Percentiles rank a stretch among this genome's conserved stretches.
phyloP scores from a whole-genome alignment of 495 filamentous ascomycete genomes.

The Penicillium pancosmium region DNA sequence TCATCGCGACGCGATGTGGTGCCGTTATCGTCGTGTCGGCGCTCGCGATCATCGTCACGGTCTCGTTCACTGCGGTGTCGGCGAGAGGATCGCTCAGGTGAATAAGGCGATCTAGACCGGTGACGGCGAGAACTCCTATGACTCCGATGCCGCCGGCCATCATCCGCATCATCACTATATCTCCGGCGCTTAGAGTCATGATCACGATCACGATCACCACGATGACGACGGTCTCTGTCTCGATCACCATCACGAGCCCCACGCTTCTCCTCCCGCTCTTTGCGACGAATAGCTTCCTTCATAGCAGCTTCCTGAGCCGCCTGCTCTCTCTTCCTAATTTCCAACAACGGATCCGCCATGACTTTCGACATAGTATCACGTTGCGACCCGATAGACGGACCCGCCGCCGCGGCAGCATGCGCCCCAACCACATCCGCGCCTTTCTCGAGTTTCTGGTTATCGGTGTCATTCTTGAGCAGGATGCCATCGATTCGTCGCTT shows the following conservation, averaged over 20 bases:
- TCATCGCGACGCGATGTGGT: constrained; percentile 6
- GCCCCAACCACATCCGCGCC: constrained; percentile 68
- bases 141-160: constrained; percentile 31
- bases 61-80: constrained; percentile 37
- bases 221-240: constrained; percentile 22
- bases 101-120: constrained; percentile 40
- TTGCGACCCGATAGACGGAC: constrained; percentile 61
- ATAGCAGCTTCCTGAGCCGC: constrained; percentile 86
- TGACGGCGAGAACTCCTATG: constrained; percentile 33
- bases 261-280: constrained; percentile 65
- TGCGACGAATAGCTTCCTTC: constrained; percentile 75
- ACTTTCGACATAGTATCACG: constrained; percentile 84
- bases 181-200: constrained; percentile 32
- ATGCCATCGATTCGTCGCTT: constrained; percentile 85
- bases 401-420: constrained; percentile 60
- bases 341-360: constrained; percentile 83
- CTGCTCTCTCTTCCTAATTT: constrained; percentile 91
- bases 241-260: constrained; percentile 37
- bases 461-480: constrained; percentile 75
- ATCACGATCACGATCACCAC: constrained; percentile 25
- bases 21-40: neutral
- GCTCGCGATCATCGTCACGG: constrained; percentile 19
- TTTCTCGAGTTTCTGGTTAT: constrained; percentile 80
- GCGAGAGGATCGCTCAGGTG: constrained; percentile 29
- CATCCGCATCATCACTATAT: constrained; percentile 32